Base-by-base conservation (phyloP, 371 early-diverging fungal genomes). In the Rhizopus microsporus region DNA sequence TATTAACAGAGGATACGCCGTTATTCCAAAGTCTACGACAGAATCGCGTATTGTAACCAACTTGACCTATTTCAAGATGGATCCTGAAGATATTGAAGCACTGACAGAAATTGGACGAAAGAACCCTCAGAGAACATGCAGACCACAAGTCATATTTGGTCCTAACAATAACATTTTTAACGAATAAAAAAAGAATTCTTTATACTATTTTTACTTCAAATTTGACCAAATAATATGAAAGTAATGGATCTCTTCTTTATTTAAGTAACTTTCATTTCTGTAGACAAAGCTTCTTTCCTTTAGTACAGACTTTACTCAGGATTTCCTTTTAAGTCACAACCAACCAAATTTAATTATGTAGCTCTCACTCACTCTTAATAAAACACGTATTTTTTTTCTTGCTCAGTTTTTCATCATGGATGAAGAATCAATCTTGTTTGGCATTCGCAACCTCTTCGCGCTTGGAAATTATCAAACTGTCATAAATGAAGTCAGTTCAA, bases 381-480 rank as follows among this genome's bases (percentile, higher is more conserved):
- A 13, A 42, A 38, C 12, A 32, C 30, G 5, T 17, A 13, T 51
- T 13, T 32, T 42, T 42, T 44, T 43, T 42, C 31, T 40, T 43
- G 16, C 37, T 23, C 23, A 23, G 23, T 13, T 54, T 34, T 34
- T n/a, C 17, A 49, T 30, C n/a, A 79, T 76, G 77, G 78, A 77
- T 54, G 74, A 73, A 66, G 79, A 78, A 61, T 88, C 88, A 59
- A 81, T 87, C 56, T 76, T 87, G 29, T 84, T 85, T 54, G 75
- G 81, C 35, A 71, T 90, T 43, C 80, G 84, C 49, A 88, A 87
- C 67, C 72, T 78, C n/a, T 89, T 87, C 70, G 80, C 85, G 52
- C 72, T 88, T 42, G 89, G 89, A 51, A 78, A 82, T 49, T 88
- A 75, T 60, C 88, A 87, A 62, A 76, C 79, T 40, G 86, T 87